Base-by-base conservation (phyloP, 164 flowering plant genomes). In the Malania oleifera region DNA sequence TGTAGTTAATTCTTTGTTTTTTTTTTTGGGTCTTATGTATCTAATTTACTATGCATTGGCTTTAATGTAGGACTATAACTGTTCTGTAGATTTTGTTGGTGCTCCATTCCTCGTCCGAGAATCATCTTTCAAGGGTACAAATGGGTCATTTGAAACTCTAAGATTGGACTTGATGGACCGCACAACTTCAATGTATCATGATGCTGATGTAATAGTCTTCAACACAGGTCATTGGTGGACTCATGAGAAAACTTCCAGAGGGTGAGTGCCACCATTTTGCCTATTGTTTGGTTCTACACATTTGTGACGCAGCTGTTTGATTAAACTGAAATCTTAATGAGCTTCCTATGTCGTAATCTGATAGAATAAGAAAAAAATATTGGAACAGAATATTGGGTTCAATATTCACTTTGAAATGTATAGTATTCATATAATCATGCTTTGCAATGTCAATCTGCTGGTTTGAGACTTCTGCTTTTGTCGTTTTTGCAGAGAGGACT, bases 191-290 rank as follows among this genome's bases (percentile, higher is more conserved):
- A 77, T 72, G 77, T 91, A 83, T 67, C 75, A 57, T 23, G 87
- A 85, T 58, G 87, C 91, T 19, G 87, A 83, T 61, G 60, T 86
- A 37, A 27, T 85, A 31, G 75, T 91, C 63, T 91, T 91, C 73
- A 87, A 87, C 49, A 84, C 96, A 10, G 97, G 96, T 27, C 96
- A 87, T 60, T 87, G 96, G 96, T 91, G 97, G 96, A 86, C 91
- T n/a, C 97, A 91, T 68, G 95, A 85, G 65, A 91, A 91, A 74
- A 91, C 91, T 52, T 80, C 89, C 22, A 73, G 56, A 74, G 93
- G 97, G 97, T 91, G 52, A 76, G 80, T 63, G 9, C 49, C 20
- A 14, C 51, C 20, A 25, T 59, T n/a, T 24, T 23, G 7, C 12
- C 15, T 9, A 4, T 35, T 11, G 35, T 43, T 57, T 52, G 13